phyloP scores from a whole-genome alignment of 2,329 filamentous ascomycete species.

The Peltaster fructicola region DNA sequence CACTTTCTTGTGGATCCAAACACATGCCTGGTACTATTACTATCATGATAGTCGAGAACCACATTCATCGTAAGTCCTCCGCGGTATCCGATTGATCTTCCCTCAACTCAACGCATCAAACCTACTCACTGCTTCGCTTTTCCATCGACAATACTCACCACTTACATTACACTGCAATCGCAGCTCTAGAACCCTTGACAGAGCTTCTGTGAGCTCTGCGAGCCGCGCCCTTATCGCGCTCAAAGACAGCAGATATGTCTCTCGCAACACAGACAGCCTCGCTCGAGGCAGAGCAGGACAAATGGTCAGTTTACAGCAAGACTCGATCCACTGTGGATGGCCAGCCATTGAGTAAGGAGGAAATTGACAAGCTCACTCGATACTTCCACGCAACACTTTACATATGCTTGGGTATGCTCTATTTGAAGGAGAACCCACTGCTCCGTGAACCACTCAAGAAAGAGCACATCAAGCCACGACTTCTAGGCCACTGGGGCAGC shows the following conservation, averaged over 20 bases:
- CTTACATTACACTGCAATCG: too few relatives aligned
- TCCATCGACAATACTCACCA: too few relatives aligned
- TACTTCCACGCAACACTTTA: conserved; percentile 63
- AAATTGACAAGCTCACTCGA: conserved; percentile 50
- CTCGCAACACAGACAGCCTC: conserved; percentile 5
- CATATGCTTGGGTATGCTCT: conserved; percentile 64
- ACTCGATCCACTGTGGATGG: conserved; percentile 18
- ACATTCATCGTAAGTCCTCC: too few relatives aligned
- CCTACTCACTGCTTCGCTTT: too few relatives aligned
- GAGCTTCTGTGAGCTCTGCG: too few relatives aligned
- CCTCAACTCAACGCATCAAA: too few relatives aligned
- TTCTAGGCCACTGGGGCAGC: conserved; percentile 64
- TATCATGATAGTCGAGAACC: too few relatives aligned
- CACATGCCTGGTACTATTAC: too few relatives aligned
- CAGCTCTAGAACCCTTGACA: too few relatives aligned
- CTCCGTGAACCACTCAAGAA: conserved; percentile 49
- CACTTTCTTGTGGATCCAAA: too few relatives aligned
- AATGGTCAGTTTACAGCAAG: conserved; percentile 15
- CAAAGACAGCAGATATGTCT: conserved; percentile 5
- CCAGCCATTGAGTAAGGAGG: conserved; percentile 44
- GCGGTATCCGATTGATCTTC: too few relatives aligned
- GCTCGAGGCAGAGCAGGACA: conserved; percentile 11
- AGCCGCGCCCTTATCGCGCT: neutral
- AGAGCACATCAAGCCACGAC: conserved; percentile 54
- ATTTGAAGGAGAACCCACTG: conserved; percentile 55